Evolutionary conservation across 202 grass and related monocot species (phyloP).

Genomic region (Setaria italica): DNA sequence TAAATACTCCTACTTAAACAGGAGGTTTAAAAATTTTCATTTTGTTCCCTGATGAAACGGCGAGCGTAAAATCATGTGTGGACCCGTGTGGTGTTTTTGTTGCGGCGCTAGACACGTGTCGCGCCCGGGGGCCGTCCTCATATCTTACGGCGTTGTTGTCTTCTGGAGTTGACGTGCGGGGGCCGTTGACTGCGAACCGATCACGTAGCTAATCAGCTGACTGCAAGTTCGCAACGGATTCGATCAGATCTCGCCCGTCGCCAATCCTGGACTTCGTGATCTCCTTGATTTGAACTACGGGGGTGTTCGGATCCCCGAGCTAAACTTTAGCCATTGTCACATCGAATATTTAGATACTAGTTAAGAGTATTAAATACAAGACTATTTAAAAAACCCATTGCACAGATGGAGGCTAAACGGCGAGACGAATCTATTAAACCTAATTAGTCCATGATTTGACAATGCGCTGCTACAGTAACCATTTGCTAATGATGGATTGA

Average conservation of each 20-base stretch:
- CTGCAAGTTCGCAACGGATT: background rate
- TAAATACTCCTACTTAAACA: background rate
- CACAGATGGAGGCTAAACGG: too few relatives aligned
- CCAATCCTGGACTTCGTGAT: background rate
- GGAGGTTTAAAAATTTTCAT: background rate
- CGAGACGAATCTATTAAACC: too few relatives aligned
- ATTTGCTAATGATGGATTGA: too few relatives aligned
- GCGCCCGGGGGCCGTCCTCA: background rate
- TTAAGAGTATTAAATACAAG: too few relatives aligned
- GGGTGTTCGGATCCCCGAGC: too few relatives aligned
- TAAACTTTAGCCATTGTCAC: too few relatives aligned
- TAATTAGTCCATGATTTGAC: too few relatives aligned
- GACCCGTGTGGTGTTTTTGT: background rate
- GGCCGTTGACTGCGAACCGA: background rate
- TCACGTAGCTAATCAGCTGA: background rate
- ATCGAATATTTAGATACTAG: too few relatives aligned
- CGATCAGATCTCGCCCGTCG: background rate
- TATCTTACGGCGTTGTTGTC: background rate
- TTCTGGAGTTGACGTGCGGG: background rate
- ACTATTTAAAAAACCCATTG: too few relatives aligned
- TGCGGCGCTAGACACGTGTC: background rate
- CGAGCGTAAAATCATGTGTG: background rate
- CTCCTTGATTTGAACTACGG: background rate
- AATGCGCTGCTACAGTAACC: too few relatives aligned
- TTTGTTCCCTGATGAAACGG: background rate